Evolutionary conservation across 176 grass and related monocot species (phyloP).

Genomic region (bread wheat (Triticum aestivum)): IWGSC_CS_RefSeq_v2.1 NC_057807.1:574152408-574152907

Average conservation of each 20-base stretch:
- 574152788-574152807: not conserved
- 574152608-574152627: not conserved
- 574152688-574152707: not conserved
- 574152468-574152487: conserved; percentile 12
- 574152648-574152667: not conserved
- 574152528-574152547: conserved; percentile 24
- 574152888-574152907: not conserved
- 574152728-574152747: not conserved
- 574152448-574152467: not conserved
- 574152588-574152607: conserved; percentile 6
- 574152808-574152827: not conserved
- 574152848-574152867: not conserved
- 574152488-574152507: not conserved
- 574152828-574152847: not conserved
- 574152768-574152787: not conserved
- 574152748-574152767: not conserved
- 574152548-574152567: not conserved
- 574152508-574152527: conserved; percentile 18
- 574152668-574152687: not conserved
- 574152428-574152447: conserved; percentile 8
- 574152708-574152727: not conserved
- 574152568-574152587: not conserved
- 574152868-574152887: not conserved
- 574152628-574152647: not conserved
- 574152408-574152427: not conserved